These are phyloP conservation scores for Trichomonascaceae sp. DNA, from an alignment of 1,139 yeast species.

Conservation along the genomic window DNA sequence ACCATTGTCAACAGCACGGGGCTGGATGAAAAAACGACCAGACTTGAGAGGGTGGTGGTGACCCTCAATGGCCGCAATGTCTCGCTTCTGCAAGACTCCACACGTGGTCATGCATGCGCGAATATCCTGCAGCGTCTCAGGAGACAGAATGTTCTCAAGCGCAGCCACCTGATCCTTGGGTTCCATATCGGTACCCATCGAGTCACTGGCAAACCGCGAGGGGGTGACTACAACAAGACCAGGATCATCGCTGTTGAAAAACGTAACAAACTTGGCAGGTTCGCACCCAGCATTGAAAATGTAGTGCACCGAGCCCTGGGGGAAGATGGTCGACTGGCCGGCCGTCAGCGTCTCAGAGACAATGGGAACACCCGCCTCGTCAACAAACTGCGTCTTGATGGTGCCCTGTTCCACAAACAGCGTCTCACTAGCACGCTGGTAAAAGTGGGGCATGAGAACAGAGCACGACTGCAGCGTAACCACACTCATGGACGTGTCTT, in stretches of 20 bases:
- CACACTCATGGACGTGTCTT: constrained; percentile 9
- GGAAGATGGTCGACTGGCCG: constrained; percentile 10
- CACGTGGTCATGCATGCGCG: background rate
- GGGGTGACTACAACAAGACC: constrained; percentile 11
- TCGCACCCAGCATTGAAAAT: constrained; percentile 12
- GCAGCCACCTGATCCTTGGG: background rate
- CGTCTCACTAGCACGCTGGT: constrained; percentile 12
- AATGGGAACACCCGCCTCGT: constrained; percentile 12
- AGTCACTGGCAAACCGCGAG: constrained; percentile 8
- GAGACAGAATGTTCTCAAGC: background rate
- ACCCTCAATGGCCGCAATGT: background rate
- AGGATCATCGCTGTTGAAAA: constrained; percentile 11
- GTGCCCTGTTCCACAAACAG: constrained; percentile 11
- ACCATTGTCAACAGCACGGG: no score
- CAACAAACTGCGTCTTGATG: constrained; percentile 10
- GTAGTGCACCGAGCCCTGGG: constrained; percentile 10
- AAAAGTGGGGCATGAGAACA: constrained; percentile 11
- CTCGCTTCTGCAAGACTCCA: background rate
- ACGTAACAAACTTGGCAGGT: constrained; percentile 9
- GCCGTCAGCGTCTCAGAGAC: constrained; percentile 7
- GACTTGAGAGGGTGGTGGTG: no score
- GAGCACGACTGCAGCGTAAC: constrained; percentile 13
- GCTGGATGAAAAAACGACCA: no score
- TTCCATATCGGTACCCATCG: no score
- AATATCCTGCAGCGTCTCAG: background rate